phyloP scores from a whole-genome alignment of 768 basidiomycete species.

The Suillus discolor region DNA sequence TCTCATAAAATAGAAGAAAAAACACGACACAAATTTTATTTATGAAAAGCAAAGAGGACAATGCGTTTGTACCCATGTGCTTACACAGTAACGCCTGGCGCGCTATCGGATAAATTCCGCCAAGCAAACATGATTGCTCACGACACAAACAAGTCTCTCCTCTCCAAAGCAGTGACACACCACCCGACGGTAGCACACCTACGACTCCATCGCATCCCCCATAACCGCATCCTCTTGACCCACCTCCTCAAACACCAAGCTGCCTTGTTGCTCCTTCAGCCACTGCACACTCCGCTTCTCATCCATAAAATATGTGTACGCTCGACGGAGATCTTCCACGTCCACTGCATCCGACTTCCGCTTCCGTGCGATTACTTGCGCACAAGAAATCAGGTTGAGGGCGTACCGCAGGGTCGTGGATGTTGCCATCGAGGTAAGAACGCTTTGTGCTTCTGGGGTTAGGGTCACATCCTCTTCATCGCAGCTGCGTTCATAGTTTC shows the following conservation, averaged over 20 bases:
- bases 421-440: conserved; percentile 87
- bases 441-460: conserved; percentile 65
- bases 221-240: conserved; percentile 32
- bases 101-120: not conserved
- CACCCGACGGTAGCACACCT: not conserved
- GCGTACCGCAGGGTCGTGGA: conserved; percentile 93
- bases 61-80: not conserved
- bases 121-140: not conserved
- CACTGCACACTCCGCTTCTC: conserved; percentile 92
- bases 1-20: not conserved
- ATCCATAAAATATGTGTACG: conserved; percentile 91
- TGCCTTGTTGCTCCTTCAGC: conserved; percentile 82
- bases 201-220: conserved; percentile 39
- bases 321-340: conserved; percentile 80
- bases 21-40: not conserved
- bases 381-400: conserved; percentile 93
- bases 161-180: not conserved
- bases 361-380: conserved; percentile 81
- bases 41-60: not conserved
- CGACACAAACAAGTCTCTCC: not conserved
- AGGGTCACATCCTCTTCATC: conserved; percentile 96
- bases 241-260: conserved; percentile 71
- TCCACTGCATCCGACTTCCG: conserved; percentile 82
- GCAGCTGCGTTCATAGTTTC: conserved; percentile 48
- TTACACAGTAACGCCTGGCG: not conserved